Base-by-base conservation (phyloP, 2,329 filamentous ascomycete species). In the Xylariomycetidae sp. region DNA sequence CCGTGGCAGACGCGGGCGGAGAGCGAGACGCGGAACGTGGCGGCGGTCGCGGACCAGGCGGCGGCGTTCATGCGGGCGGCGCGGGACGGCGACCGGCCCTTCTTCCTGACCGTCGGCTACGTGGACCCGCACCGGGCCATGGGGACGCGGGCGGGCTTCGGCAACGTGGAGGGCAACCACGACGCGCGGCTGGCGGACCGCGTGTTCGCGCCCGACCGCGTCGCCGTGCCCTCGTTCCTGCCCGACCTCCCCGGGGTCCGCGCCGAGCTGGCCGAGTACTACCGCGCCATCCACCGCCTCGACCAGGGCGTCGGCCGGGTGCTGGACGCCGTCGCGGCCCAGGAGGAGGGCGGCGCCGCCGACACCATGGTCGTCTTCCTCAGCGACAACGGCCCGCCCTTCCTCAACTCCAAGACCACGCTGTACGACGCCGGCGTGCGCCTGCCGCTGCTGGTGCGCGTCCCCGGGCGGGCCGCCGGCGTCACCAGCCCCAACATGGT, bases 361-460 rank as follows among this genome's bases (percentile, higher is more conserved):
- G 10, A 12, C 8, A 29, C 26, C 15, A 16, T 29, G 26, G 26
- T 29, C 14, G 26, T 29, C 13, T 29, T 29, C 15, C 6, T 29
- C 10, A 29, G 26, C 26, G 26, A 29, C 15, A 29, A 29, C 26
- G 26, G 26, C 15, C 13, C 26, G 26, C 26, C 26, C 10, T 29
- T 29, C 26, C 10, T 29, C 26, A 29, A 29, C 15, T 29, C 26
- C 26, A 29, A 29, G 26, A 29, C 26, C 13, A 29, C 26, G 26
- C 15, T 15, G 14, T 29, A 29, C 26, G 26, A 29, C 15, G 26
- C 26, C 13, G 26, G 26, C 15, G 26, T 29, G 13, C 26, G 26
- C 6, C 15, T 29, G 26, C 26, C 26, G 8, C 15, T 29, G 13
- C 6, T 29, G 5, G 15, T 29, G 26, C 26, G 26, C 13, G 26